These are phyloP conservation scores for Neurospora sp. DNA, from an alignment of 495 filamentous ascomycete genomes.

Conservation along the genomic window DNA sequence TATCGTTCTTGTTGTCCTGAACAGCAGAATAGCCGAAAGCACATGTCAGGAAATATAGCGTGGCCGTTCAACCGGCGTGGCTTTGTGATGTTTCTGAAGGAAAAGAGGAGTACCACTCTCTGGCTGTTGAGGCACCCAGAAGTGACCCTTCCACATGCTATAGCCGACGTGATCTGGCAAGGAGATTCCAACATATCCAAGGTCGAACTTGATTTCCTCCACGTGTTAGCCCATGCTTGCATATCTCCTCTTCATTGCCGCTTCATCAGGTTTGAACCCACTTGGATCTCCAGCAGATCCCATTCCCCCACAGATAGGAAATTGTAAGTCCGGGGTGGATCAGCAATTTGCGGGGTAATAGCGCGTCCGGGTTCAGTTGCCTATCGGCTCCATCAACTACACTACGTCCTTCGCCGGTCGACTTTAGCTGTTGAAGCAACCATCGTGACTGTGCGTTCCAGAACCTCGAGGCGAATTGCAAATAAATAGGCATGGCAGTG, in stretches of 20 bases:
- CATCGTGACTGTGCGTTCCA: not conserved
- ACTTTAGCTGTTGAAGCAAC: not conserved
- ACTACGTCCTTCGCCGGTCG: not conserved
- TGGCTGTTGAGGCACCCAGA: constrained; percentile 31
- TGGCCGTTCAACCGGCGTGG: not conserved
- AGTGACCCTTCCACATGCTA: not conserved
- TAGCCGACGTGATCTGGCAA: not conserved
- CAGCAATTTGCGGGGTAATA: not conserved
- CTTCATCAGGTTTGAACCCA: not conserved
- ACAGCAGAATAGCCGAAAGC: not conserved
- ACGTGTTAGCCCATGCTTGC: not conserved
- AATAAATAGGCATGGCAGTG: not conserved
- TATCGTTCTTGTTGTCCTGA: not conserved
- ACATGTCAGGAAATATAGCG: not conserved
- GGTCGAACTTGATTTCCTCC: not conserved
- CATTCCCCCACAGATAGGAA: not conserved
- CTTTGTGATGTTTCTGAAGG: not conserved
- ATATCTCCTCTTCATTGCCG: not conserved
- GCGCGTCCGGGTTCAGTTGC: not conserved
- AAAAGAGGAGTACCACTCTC: constrained; percentile 13
- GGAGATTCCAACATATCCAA: not conserved
- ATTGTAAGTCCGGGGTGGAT: not conserved
- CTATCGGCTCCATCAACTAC: not conserved
- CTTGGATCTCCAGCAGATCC: not conserved
- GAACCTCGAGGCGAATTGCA: not conserved